Conservation (phyloP, 345 rosid species). For the Fremontodendron californicum region DNA sequence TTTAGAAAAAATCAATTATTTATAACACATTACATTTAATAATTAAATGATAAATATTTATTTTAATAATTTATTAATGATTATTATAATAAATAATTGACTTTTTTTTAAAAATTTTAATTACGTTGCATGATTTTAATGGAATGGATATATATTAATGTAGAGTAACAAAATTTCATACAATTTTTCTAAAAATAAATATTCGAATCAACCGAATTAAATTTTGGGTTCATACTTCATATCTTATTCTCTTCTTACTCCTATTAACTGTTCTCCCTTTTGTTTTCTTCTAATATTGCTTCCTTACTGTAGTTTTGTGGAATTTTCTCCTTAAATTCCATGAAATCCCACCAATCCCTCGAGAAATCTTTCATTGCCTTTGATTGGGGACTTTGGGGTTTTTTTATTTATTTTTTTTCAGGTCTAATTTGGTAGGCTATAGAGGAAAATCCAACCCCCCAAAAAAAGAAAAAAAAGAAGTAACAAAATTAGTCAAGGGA, state of each 20-base stretch:
- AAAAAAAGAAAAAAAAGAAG: background rate
- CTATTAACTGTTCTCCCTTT: background rate
- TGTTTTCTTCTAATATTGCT: background rate
- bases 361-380: background rate
- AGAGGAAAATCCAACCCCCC: background rate
- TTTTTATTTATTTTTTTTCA: background rate
- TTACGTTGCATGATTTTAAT: too few relatives aligned
- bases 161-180: too few relatives aligned
- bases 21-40: too few relatives aligned
- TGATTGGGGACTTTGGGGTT: background rate
- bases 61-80: too few relatives aligned
- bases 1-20: too few relatives aligned
- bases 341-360: slow-evolving; percentile 11
- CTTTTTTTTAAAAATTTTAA: too few relatives aligned
- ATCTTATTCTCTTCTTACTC: background rate
- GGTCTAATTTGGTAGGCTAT: slow-evolving; percentile 13
- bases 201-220: too few relatives aligned
- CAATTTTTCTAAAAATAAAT: too few relatives aligned
- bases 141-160: too few relatives aligned
- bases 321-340: slow-evolving; percentile 4
- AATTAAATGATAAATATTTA: too few relatives aligned
- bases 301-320: background rate
- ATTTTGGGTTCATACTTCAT: too few relatives aligned
- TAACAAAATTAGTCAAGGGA: background rate
- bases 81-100: too few relatives aligned